A percentile compares a stretch with the other conserved stretches of the same genome.
Evolutionary conservation across 2,329 filamentous ascomycete species (phyloP).

Genomic region (Cercospora zeina): DNA sequence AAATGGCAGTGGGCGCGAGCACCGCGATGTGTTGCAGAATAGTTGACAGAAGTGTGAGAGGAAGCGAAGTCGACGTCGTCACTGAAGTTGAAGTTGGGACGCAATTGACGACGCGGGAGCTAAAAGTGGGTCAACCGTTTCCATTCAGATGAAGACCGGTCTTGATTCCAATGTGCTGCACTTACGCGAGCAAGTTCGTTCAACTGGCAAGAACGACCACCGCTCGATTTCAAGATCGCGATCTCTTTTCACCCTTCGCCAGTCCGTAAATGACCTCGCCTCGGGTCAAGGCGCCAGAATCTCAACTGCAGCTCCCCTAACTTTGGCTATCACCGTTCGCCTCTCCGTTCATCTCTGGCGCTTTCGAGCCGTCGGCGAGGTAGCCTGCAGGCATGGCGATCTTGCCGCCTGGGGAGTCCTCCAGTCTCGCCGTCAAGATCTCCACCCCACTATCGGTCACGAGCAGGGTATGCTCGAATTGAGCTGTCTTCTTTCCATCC

Average conservation of each 20-base stretch:
- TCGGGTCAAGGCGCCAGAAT: background rate
- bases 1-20: background rate
- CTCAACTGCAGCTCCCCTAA: background rate
- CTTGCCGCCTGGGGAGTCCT: slow-evolving; percentile 71
- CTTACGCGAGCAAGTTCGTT: slow-evolving; percentile 4
- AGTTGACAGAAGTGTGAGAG: background rate
- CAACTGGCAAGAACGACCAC: background rate
- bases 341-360: slow-evolving; percentile 19
- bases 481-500: slow-evolving; percentile 85
- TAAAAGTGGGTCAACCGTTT: slow-evolving; percentile 4
- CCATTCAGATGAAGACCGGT: background rate
- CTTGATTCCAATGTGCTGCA: background rate
- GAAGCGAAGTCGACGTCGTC: background rate
- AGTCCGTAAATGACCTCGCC: background rate
- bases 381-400: slow-evolving; percentile 34
- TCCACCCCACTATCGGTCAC: slow-evolving; percentile 83
- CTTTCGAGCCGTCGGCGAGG: slow-evolving; percentile 21
- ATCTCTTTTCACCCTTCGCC: background rate
- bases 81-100: background rate
- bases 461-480: slow-evolving; percentile 87
- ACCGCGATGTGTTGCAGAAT: background rate
- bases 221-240: background rate
- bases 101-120: background rate
- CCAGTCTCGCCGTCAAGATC: slow-evolving; percentile 71
- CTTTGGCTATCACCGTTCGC: slow-evolving; percentile 12